phyloP scores from a whole-genome alignment of 2,329 filamentous ascomycete species.

The Pseudogymnoascus sp. region DNA sequence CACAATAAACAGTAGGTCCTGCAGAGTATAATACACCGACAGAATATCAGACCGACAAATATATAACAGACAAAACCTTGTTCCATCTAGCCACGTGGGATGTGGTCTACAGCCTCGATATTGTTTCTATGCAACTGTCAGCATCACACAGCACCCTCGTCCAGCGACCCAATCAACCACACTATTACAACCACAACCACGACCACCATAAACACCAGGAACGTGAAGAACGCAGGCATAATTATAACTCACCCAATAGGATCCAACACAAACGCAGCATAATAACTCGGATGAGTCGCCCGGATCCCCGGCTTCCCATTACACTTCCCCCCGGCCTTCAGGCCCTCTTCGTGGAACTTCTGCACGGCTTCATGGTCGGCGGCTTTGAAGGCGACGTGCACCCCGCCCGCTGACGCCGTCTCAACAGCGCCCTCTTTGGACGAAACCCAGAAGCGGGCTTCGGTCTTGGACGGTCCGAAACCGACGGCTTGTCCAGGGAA shows the following conservation, averaged over 20 bases:
- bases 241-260: background rate
- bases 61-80: no score
- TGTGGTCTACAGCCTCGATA: background rate
- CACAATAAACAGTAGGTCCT: background rate
- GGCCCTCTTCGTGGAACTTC: background rate
- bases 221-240: background rate
- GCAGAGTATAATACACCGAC: background rate
- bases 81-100: background rate
- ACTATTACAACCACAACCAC: background rate
- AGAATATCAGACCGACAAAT: background rate
- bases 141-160: background rate
- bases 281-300: background rate
- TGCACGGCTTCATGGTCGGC: background rate
- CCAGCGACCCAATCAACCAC: no score
- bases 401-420: background rate
- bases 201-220: background rate
- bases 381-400: background rate
- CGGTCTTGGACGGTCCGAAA: background rate
- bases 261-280: constrained; percentile 1
- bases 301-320: background rate
- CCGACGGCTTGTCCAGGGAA: background rate
- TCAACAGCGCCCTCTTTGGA: background rate
- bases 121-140: background rate
- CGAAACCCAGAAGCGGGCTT: background rate
- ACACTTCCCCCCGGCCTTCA: background rate